Evolutionary conservation across 2,329 filamentous ascomycete genomes (phyloP).

Genomic region (Metarhizium humberi): DNA sequence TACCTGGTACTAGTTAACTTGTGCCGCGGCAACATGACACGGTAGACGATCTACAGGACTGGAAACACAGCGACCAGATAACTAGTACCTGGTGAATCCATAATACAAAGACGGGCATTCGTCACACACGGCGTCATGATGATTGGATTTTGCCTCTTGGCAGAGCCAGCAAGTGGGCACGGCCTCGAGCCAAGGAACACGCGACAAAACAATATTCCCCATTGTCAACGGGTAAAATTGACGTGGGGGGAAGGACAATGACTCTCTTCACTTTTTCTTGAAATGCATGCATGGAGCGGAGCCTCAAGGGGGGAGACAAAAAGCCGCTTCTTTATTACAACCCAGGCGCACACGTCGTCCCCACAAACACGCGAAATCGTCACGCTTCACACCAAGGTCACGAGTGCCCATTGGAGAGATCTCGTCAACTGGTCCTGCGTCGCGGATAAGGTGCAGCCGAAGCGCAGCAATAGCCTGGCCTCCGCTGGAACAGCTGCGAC

Average conservation of each 20-base stretch:
- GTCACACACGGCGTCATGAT: neutral
- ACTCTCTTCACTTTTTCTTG: neutral
- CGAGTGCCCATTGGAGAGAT: constrained; percentile 1
- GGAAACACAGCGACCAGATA: too few species aligned
- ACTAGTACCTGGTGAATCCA: too few species aligned
- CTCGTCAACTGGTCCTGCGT: neutral
- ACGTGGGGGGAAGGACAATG: neutral
- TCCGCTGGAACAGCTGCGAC: neutral
- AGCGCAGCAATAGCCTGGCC: neutral
- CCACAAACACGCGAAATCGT: constrained; percentile 2
- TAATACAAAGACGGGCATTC: too few species aligned
- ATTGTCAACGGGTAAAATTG: neutral
- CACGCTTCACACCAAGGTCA: neutral
- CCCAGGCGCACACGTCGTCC: neutral
- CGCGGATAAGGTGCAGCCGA: constrained; percentile 1
- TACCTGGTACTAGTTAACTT: too few species aligned
- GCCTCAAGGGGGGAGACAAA: neutral
- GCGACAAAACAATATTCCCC: neutral
- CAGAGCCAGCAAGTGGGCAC: neutral
- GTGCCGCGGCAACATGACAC: too few species aligned
- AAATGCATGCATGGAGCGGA: neutral
- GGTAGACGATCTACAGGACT: too few species aligned
- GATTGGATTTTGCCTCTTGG: neutral
- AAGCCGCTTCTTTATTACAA: too few species aligned
- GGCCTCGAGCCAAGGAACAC: neutral